phyloP scores from a whole-genome alignment of 805 yeast species.

The Blastobotrys chiropterorum region DNA sequence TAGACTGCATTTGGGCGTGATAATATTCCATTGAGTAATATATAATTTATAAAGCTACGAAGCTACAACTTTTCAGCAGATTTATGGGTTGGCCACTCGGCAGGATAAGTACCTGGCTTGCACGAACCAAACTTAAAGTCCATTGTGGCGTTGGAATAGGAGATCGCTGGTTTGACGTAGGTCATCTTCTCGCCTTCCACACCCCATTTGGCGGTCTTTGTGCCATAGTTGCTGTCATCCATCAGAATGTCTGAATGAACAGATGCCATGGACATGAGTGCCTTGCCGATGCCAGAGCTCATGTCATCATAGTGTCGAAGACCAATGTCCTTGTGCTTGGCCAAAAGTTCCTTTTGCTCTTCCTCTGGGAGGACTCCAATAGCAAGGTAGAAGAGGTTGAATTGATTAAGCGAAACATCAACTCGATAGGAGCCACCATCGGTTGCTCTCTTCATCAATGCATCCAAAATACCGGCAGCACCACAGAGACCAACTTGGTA shows the following conservation, averaged over 20 bases:
- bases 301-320: neutral
- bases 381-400: slow-evolving; percentile 1
- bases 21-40: too few relatives aligned
- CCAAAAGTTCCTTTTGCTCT: slow-evolving; percentile 1
- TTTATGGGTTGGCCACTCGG: slow-evolving; percentile 1
- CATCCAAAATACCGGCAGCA: slow-evolving; percentile 1
- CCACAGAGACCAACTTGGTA: slow-evolving; percentile 3
- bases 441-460: neutral
- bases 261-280: neutral
- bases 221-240: neutral
- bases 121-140: neutral
- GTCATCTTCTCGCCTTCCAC: neutral
- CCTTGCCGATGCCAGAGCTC: neutral
- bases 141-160: neutral
- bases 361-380: neutral
- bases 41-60: too few relatives aligned
- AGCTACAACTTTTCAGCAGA: too few relatives aligned
- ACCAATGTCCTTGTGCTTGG: slow-evolving; percentile 3
- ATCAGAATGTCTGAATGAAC: neutral
- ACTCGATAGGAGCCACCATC: slow-evolving; percentile 1
- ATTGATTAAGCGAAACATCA: slow-evolving; percentile 2
- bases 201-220: neutral
- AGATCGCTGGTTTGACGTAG: neutral
- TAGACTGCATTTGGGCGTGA: neutral
- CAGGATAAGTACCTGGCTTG: neutral